Evolutionary conservation across 352 stramenopile species (phyloP), one percentile per base, ranked within the genome.

Genomic region (Globisporangium cystogenes): DNA sequence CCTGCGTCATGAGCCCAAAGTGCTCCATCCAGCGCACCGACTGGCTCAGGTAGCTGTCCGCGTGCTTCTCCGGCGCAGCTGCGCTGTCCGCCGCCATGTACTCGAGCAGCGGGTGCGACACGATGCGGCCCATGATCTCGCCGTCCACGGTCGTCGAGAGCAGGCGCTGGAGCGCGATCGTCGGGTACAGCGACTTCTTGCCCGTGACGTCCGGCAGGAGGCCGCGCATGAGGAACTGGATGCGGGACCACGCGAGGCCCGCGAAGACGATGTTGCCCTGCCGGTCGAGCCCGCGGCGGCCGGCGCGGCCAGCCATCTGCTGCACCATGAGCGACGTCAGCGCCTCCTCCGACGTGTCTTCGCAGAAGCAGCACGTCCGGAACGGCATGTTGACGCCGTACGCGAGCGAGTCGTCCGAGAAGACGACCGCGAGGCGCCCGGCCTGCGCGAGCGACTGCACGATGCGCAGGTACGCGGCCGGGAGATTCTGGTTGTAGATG

Each of bases 321-420:
- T 99, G 96, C 16, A 98, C 96, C 87, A 99, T 98, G 11, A 99
- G 74, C 50, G 96, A 97, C 1, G 95, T 99, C 56, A 99, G 69
- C 36, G 83, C 74, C 29, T 96, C 78, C 40, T 88, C 65, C 35
- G 95, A 87, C 63, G 97, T 98, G 69, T 99, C 96, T 78, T 98
- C 96, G 65, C 95, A 99, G 72, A 99, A 99, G 51, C 97, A 88
- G 65, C 95, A 98, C 24, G 95, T 98, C 60, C 97, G 91, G 93
- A 99, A 99, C 29, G 97, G 97, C 97, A 99, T 99, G 83, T 99
- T 99, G 0, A 99, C 96, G 75, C 97, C 97, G 67, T 99, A 99
- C 7, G 97, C 97, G 40, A 99, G 79, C 24, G 96, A 98, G 58
- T 98, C 91, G 65, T 99, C 96, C 36, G 93, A 98, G 65, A 99